phyloP scores from a whole-genome alignment of 345 rosid genomes.

The Ailanthus altissimus region DNA sequence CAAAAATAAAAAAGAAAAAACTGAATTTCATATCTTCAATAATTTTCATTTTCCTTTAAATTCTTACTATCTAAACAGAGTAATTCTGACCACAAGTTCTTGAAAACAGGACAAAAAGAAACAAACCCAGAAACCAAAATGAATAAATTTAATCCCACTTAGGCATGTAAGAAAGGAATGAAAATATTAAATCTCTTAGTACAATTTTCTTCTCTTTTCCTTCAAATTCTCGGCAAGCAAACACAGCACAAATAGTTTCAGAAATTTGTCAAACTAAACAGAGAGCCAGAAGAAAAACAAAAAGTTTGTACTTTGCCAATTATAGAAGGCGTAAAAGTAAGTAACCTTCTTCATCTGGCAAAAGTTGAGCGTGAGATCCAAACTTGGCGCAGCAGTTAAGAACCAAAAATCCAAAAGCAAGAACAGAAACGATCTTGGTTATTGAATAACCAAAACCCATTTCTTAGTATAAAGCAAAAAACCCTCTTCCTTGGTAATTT shows the following conservation, averaged over 20 bases:
- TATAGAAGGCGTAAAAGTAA: neutral
- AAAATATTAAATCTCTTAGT: too few relatives aligned
- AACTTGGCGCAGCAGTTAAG: conserved; percentile 30
- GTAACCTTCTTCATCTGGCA: conserved; percentile 67
- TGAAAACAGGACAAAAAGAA: neutral
- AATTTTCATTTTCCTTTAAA: neutral
- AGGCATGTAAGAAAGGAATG: neutral
- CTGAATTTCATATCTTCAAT: neutral
- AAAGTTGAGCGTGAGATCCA: conserved; percentile 50
- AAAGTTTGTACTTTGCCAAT: neutral
- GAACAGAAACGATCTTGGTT: conserved; percentile 20
- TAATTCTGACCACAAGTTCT: neutral
- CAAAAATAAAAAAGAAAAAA: too few relatives aligned
- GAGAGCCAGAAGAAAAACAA: neutral
- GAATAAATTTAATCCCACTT: neutral
- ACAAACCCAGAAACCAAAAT: neutral
- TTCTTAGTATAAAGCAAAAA: neutral
- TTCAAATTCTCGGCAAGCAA: neutral
- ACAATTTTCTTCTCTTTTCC: neutral
- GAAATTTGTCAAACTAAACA: neutral
- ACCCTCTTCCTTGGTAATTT: neutral
- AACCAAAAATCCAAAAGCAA: conserved; percentile 34
- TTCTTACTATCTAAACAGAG: conserved; percentile 14
- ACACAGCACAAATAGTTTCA: neutral
- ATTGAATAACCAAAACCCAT: conserved; percentile 37